phyloP scores from a whole-genome alignment of 164 flowering plant genomes.

The Dillenia suffruticosa region DNA sequence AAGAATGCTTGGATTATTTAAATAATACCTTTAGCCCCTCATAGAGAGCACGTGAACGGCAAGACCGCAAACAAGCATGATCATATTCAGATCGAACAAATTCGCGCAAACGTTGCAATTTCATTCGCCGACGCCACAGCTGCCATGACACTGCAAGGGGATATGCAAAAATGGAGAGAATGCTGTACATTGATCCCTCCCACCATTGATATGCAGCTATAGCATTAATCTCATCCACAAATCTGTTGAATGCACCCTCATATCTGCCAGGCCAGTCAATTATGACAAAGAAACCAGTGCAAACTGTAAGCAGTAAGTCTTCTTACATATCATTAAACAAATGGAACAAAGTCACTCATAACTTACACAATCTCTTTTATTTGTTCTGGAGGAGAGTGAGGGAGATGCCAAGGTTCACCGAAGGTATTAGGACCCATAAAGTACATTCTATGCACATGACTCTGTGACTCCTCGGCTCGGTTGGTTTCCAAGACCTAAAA shows the following conservation, averaged over 20 bases:
- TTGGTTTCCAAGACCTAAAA: slow-evolving; percentile 84
- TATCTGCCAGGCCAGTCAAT: slow-evolving; percentile 42
- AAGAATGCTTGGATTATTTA: neutral
- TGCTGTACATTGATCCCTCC: slow-evolving; percentile 81
- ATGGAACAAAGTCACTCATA: neutral
- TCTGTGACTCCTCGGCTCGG: slow-evolving; percentile 82
- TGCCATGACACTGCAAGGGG: slow-evolving; percentile 97
- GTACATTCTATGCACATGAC: slow-evolving; percentile 90
- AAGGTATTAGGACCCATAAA: slow-evolving; percentile 92
- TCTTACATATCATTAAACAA: too few species aligned
- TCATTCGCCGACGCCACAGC: slow-evolving; percentile 72
- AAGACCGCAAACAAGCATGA: slow-evolving; percentile 94
- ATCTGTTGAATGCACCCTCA: slow-evolving; percentile 90
- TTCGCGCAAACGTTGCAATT: slow-evolving; percentile 79
- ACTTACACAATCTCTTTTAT: slow-evolving; percentile 85
- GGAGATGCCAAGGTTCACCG: slow-evolving; percentile 93
- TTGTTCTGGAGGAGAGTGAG: slow-evolving; percentile 87
- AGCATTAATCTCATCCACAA: slow-evolving; percentile 87
- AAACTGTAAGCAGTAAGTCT: neutral
- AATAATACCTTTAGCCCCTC: slow-evolving; percentile 89
- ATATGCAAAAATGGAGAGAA: slow-evolving; percentile 69
- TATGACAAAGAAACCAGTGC: neutral
- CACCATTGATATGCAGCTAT: slow-evolving; percentile 95
- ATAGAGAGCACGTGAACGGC: slow-evolving; percentile 97
- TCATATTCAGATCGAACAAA: slow-evolving; percentile 97